Conservation (phyloP, 2,329 filamentous ascomycete species). For the Diplocarpon mali region DNA sequence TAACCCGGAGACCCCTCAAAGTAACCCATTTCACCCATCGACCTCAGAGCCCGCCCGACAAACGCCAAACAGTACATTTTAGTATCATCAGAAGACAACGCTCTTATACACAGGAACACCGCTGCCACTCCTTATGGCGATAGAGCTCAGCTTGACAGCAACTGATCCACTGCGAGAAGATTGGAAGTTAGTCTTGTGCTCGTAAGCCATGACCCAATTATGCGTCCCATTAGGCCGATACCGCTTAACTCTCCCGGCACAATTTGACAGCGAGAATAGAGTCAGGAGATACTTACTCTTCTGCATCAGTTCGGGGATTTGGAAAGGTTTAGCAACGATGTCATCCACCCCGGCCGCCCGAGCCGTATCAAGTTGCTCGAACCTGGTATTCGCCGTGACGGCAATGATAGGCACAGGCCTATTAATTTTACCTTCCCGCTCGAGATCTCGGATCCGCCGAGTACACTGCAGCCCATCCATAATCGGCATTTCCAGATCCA, state of each 20-base stretch:
- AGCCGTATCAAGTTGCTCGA: conserved; percentile 27
- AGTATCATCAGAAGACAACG: too few relatives aligned
- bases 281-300: conserved; percentile 31
- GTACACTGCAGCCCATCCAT: conserved; percentile 37
- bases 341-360: conserved; percentile 37
- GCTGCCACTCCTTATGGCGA: too few relatives aligned
- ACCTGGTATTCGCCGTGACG: conserved; percentile 35
- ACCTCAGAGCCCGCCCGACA: too few relatives aligned
- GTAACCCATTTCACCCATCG: too few relatives aligned
- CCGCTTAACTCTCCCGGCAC: too few relatives aligned
- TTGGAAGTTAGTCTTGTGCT: background rate
- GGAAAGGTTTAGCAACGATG: conserved; percentile 68
- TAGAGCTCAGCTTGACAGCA: background rate
- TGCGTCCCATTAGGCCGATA: too few relatives aligned
- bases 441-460: conserved; percentile 30
- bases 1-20: too few relatives aligned
- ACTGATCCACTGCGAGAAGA: background rate
- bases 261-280: too few relatives aligned
- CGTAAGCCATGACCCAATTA: too few relatives aligned
- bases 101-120: too few relatives aligned
- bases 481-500: conserved; percentile 40
- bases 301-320: conserved; percentile 52
- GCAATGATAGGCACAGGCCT: conserved; percentile 42
- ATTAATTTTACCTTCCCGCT: conserved; percentile 28
- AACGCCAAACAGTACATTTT: too few relatives aligned